Conservation (phyloP, 2,329 filamentous ascomycete species). For the Penicillium brasilianum region DNA sequence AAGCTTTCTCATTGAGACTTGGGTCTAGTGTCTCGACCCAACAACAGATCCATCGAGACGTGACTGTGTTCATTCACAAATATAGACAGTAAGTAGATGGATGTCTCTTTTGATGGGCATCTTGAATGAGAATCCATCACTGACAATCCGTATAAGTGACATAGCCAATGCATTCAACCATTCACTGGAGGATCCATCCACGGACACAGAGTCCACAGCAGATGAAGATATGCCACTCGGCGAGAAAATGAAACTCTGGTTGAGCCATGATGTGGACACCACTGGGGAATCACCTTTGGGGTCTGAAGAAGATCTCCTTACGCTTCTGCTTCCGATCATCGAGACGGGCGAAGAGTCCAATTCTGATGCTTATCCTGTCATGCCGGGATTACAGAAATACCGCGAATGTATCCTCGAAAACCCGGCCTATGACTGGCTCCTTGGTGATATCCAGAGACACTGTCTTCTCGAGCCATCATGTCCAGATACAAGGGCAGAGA, state of each 20-base stretch:
- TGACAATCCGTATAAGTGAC: neutral
- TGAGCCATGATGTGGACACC: neutral
- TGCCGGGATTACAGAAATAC: neutral
- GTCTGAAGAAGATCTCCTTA: neutral
- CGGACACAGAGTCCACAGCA: neutral
- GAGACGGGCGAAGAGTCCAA: neutral
- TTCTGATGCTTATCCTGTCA: neutral
- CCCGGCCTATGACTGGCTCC: constrained; percentile 4
- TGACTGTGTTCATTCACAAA: constrained; percentile 1
- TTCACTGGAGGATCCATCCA: neutral
- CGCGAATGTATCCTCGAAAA: neutral
- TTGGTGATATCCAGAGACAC: constrained; percentile 4
- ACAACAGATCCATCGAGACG: neutral
- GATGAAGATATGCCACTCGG: neutral
- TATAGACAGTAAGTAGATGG: neutral
- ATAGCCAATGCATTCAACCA: constrained; percentile 1
- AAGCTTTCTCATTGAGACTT: constrained; percentile 3
- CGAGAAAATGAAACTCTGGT: constrained; percentile 1
- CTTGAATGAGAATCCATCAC: too few relatives aligned
- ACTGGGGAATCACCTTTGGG: neutral
- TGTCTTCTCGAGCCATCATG: neutral
- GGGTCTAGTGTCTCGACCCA: neutral
- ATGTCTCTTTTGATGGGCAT: neutral
- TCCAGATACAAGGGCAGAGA: neutral
- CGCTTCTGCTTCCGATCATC: neutral